Conservation (phyloP, 192 early-diverging fungal genomes). For the Gryganskiella cystojenkinii region DNA sequence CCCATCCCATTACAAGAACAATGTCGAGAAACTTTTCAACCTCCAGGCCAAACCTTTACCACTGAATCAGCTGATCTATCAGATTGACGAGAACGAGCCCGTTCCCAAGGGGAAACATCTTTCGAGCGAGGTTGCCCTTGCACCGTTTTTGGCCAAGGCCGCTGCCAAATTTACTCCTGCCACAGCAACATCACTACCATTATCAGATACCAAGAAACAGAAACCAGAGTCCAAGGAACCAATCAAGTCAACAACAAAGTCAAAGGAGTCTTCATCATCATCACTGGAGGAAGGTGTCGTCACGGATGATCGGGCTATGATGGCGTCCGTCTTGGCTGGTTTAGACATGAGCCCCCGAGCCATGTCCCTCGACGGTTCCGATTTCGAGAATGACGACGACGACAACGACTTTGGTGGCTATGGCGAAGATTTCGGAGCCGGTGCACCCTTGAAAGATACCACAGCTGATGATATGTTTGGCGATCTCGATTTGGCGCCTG, state of each 20-base stretch:
- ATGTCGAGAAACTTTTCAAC: conserved; percentile 66
- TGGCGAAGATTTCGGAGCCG: conserved; percentile 28
- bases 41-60: conserved; percentile 37
- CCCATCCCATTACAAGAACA: conserved; percentile 74
- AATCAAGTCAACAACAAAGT: neutral
- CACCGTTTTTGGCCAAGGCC: conserved; percentile 16
- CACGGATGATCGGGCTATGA: conserved; percentile 35
- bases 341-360: conserved; percentile 36
- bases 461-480: conserved; percentile 44
- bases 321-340: conserved; percentile 50
- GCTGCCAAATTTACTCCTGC: neutral
- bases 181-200: neutral
- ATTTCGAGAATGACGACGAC: conserved; percentile 28
- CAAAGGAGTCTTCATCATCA: neutral
- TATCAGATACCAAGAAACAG: neutral
- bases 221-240: neutral
- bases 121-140: conserved; percentile 29
- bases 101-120: conserved; percentile 48
- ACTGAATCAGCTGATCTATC: conserved; percentile 23
- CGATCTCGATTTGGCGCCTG: conserved; percentile 13
- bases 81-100: conserved; percentile 48
- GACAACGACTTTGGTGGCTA: conserved; percentile 9
- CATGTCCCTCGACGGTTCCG: conserved; percentile 36
- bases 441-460: conserved; percentile 20
- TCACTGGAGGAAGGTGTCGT: neutral